These are phyloP conservation scores for Chlorella sp. DNA, from an alignment of 139 green algal genomes.

Conservation along the genomic window DNA sequence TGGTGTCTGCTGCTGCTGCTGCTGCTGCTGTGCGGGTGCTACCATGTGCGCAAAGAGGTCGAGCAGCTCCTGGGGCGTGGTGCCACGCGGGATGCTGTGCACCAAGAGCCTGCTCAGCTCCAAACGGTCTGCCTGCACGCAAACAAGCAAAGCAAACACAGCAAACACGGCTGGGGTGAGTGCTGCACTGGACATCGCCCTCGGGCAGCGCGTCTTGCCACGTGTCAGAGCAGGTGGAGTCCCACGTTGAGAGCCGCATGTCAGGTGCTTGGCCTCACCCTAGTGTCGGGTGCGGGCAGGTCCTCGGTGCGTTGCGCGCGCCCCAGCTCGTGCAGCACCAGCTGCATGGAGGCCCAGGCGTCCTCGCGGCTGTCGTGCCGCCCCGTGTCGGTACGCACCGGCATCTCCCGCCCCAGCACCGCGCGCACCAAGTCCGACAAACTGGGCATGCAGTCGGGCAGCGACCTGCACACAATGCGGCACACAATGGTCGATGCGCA, in stretches of 20 bases:
- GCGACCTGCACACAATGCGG: conserved; percentile 23
- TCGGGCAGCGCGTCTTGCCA: too few species aligned
- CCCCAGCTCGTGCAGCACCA: conserved; percentile 42
- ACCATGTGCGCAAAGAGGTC: background rate
- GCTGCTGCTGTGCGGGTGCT: background rate
- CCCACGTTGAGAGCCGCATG: too few species aligned
- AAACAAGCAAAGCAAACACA: too few species aligned
- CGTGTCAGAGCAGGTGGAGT: too few species aligned
- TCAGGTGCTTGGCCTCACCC: too few species aligned
- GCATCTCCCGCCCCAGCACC: conserved; percentile 31
- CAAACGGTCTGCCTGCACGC: background rate
- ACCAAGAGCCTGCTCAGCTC: background rate
- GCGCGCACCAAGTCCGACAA: conserved; percentile 39
- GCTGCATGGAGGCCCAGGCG: conserved; percentile 40
- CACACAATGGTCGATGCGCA: too few species aligned
- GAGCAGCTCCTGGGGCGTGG: background rate
- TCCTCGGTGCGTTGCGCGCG: conserved; percentile 9
- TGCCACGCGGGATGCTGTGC: background rate
- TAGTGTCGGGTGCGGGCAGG: conserved; percentile 26
- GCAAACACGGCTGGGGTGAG: too few species aligned
- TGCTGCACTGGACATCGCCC: too few species aligned
- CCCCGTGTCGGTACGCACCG: conserved; percentile 12
- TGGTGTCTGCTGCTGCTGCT: too few species aligned
- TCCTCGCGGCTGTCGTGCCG: conserved; percentile 50
- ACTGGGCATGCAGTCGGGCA: conserved; percentile 32